These are phyloP conservation scores for Elaphomyces granulatus DNA, from an alignment of 495 filamentous ascomycete genomes.

Conservation along the genomic window DNA sequence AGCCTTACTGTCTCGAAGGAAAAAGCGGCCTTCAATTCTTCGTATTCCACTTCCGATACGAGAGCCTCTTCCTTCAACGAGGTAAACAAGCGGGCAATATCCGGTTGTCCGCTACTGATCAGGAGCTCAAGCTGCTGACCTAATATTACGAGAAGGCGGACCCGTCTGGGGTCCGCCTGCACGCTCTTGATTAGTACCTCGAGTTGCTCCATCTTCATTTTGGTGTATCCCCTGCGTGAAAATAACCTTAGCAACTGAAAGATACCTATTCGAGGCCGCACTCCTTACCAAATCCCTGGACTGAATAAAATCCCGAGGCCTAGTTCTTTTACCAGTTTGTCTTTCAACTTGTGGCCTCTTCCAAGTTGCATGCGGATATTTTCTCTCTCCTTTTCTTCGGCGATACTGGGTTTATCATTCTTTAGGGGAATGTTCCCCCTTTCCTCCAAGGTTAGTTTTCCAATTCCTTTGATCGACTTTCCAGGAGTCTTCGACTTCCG, in stretches of 20 bases:
- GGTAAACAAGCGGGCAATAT: neutral
- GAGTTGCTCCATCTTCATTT: neutral
- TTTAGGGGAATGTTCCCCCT: neutral
- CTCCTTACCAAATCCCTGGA: constrained; percentile 1
- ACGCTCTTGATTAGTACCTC: neutral
- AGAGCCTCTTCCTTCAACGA: constrained; percentile 1
- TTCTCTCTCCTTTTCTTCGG: neutral
- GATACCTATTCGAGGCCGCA: neutral
- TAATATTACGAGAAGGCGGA: neutral
- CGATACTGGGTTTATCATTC: neutral
- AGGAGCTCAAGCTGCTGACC: neutral
- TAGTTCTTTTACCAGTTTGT: neutral
- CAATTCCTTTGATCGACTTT: neutral
- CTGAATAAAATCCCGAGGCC: neutral
- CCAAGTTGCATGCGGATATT: neutral
- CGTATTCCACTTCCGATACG: neutral
- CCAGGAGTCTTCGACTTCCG: no score
- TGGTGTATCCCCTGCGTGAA: neutral
- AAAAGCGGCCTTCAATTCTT: neutral
- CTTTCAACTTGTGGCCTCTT: neutral
- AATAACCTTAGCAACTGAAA: neutral
- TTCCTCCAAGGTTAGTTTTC: neutral
- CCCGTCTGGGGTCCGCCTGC: neutral
- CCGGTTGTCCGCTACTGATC: neutral
- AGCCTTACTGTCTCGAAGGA: neutral